Evolutionary conservation across 139 green algal genomes (phyloP), one percentile per base, ranked within the genome.

Genomic region (Chlamydomonas sp.): DNA sequence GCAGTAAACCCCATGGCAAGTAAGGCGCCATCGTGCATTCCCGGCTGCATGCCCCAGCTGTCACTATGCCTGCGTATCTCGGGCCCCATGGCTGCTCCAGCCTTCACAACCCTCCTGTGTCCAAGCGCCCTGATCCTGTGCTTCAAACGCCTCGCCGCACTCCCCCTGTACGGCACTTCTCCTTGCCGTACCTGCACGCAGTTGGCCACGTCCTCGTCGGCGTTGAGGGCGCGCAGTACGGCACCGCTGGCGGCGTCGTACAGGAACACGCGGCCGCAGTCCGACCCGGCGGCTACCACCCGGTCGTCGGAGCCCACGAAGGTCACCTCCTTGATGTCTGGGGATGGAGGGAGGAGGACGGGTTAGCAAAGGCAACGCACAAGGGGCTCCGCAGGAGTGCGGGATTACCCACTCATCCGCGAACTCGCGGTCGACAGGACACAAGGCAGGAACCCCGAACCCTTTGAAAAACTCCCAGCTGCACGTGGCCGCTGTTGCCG

Each of bases 301-400:
- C 72, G 63, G 77, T 97, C 96, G 7, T 93, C 82, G 0, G 58
- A 9, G 61, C 87, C 95, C 59, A 97, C 10, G 80, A 97, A 98
- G 20, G 69, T 82, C 0, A 90, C 91, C 88, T 98, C 96, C 93
- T 98, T 98, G 89, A 98, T 98, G 93, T 98, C 96, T 86, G 69
- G 17, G 69, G 49, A 64, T 8, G 79, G 64, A 57, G 49, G 12
- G 16, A 14, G 66, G 49, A 3, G 12, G 31, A 49, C 31, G 79
- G 72, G 4, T 14, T 5, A 62, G n/a, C 74, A 58, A n/a, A 3
- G 9, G 61, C 63, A 64, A 8, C 15, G n/a, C 2, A 5, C 1
- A 15, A 71, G 61, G 61, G 2, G 17, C 17, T 4, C 8, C 17
- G 5, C 31, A 49, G 31, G 31, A 49, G 31, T 49, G 31, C 31